Base-by-base conservation (phyloP, 2,329 filamentous ascomycete species). In the Cladosporium sp. region DNA sequence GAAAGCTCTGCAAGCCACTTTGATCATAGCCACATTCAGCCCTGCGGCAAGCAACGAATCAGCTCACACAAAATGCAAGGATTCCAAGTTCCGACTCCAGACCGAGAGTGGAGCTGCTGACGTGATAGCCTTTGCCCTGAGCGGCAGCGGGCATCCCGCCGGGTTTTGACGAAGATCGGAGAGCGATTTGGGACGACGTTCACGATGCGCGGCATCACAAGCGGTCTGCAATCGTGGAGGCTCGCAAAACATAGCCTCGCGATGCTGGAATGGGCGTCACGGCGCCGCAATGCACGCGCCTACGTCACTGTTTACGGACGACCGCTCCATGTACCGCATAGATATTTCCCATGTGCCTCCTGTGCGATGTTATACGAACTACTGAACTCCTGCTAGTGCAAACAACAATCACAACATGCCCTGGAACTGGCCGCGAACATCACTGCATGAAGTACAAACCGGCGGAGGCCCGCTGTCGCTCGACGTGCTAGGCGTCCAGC, bases 381-480 rank as follows among this genome's bases (percentile, higher is more conserved):
- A 17, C 11, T 28, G 15, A 30, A 49, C 22, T 34, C 9, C 9
- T 34, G 30, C 30, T 40, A 30, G 25, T 38, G 12, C 36, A 51
- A 19, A 37, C 6, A 25, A 15, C 19, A 37, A 34, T 12, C 15
- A 50, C 47, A 50, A 12, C 15, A 55, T 55, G 51, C 51, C 51
- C 39, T 55, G 51, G 51, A 43, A 43, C 39, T 55, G 51, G 51
- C 51, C 51, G 8, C 30, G 51, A 55, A 55, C 38, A 25, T 55
- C 51, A 19, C 25, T 55, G 17, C 51, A 55, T 28, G 51, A 55
- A 3, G 17, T 45, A 19, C 51, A 55, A 14, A 37, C 38, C 12
- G 25, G 51, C 12, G 51, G 51, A 25, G 28, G 43, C 17, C 51
- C 51, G 28, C 28, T 55, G 39, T 55, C 51, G 38, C 51, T 55